phyloP scores from a whole-genome alignment of 1,284 basidiomycete species.

The Apiotrichum veenhuisii region DNA sequence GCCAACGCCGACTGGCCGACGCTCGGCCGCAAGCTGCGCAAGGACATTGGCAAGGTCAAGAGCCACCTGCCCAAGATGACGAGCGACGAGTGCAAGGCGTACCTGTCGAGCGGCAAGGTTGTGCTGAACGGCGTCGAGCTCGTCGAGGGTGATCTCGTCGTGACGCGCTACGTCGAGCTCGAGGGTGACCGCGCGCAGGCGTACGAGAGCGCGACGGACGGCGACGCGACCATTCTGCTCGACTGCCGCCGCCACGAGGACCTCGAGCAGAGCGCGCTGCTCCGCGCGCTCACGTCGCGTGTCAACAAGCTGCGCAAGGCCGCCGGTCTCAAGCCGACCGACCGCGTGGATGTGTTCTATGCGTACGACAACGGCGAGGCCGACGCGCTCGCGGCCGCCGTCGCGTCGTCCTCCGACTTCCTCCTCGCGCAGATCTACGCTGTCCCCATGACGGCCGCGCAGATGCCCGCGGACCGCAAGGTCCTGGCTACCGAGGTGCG shows the following conservation, averaged over 20 bases:
- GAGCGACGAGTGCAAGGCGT: conserved; percentile 79
- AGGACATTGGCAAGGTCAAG: conserved; percentile 87
- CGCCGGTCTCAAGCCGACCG: conserved; percentile 88
- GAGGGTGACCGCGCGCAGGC: conserved; percentile 48
- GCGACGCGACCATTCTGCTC: conserved; percentile 88
- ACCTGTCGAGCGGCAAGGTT: conserved; percentile 71
- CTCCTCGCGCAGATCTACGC: conserved; percentile 74
- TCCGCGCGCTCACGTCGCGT: conserved; percentile 86
- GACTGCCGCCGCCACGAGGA: conserved; percentile 85
- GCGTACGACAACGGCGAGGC: conserved; percentile 68
- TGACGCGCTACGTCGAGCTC: conserved; percentile 86
- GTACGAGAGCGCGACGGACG: conserved; percentile 84
- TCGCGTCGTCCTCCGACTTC: conserved; percentile 60
- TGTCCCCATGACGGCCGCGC: conserved; percentile 61
- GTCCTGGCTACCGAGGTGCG: conserved; percentile 37
- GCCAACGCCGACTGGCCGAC: conserved; percentile 94
- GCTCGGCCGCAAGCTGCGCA: conserved; percentile 88
- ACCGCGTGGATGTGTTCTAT: conserved; percentile 90
- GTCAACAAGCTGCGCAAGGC: conserved; percentile 96
- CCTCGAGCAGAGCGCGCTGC: conserved; percentile 80
- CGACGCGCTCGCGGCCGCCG: conserved; percentile 65
- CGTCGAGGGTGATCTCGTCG: conserved; percentile 81
- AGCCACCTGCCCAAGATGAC: conserved; percentile 75
- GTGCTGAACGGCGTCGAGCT: conserved; percentile 86
- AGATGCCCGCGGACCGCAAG: conserved; percentile 75